These are phyloP conservation scores for Yarrowia divulgata DNA, from an alignment of 805 yeast genomes.

Conservation along the genomic window DNA sequence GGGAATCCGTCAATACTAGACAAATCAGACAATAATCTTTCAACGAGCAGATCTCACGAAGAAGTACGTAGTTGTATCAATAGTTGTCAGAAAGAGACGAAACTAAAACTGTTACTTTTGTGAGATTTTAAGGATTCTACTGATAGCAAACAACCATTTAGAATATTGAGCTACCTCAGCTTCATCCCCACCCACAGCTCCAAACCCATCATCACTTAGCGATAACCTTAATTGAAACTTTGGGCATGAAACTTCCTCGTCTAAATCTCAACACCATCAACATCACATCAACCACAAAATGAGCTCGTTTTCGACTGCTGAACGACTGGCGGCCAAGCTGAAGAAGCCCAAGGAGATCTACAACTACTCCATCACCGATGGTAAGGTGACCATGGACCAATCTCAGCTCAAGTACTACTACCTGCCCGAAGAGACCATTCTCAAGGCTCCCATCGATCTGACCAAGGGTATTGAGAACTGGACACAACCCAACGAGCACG, in stretches of 20 bases:
- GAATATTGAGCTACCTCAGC: no score
- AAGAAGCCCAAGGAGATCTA: slow-evolving; percentile 86
- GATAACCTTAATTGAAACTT: slow-evolving; percentile 23
- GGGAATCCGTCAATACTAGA: no score
- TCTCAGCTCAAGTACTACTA: slow-evolving; percentile 74
- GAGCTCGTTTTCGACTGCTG: slow-evolving; percentile 43
- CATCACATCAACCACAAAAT: slow-evolving; percentile 4
- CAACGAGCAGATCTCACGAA: no score
- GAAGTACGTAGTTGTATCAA: no score
- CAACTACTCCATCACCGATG: slow-evolving; percentile 68
- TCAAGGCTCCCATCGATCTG: slow-evolving; percentile 65
- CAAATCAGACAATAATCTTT: no score
- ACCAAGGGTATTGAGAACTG: slow-evolving; percentile 69
- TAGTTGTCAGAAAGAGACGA: no score
- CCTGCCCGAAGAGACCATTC: slow-evolving; percentile 75
- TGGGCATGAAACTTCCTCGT: slow-evolving; percentile 10
- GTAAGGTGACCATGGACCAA: slow-evolving; percentile 54
- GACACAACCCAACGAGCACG: slow-evolving; percentile 57
- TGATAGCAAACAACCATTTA: no score
- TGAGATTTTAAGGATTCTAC: no score
- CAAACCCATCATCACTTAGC: no score
- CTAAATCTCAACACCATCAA: not conserved
- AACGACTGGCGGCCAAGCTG: slow-evolving; percentile 59
- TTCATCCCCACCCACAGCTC: no score
- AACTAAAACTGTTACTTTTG: no score